A percentile compares a stretch with the other conserved stretches of the same genome.
phyloP scores from a whole-genome alignment of 2,329 filamentous ascomycete genomes.

The Rhinocladiella mackenziei region DNA sequence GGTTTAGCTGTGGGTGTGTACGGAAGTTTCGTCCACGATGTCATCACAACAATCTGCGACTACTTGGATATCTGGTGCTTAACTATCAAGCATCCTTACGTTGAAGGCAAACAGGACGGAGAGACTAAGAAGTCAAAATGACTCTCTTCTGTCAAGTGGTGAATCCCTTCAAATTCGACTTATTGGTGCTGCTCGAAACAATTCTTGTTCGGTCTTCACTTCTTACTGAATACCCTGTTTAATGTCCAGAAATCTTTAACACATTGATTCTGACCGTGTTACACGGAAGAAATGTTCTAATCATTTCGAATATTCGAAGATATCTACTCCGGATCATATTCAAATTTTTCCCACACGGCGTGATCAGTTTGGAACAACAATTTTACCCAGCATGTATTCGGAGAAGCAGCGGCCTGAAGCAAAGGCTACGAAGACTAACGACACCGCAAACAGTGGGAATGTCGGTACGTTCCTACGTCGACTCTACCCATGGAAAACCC shows the following conservation, averaged over 20 bases:
- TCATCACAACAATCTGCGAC: slow-evolving; percentile 96
- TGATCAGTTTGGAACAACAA: background rate
- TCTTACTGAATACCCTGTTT: no score
- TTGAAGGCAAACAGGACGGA: slow-evolving; percentile 35
- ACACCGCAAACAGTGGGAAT: slow-evolving; percentile 4
- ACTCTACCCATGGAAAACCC: background rate
- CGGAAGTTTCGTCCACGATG: slow-evolving; percentile 90
- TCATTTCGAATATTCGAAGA: no score
- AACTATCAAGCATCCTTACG: slow-evolving; percentile 81
- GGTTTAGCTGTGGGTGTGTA: slow-evolving; percentile 87
- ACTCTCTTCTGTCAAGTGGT: background rate
- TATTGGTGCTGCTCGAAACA: no score
- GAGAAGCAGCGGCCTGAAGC: slow-evolving; percentile 5
- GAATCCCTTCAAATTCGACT: no score
- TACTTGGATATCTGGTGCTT: slow-evolving; percentile 98
- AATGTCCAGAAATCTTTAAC: no score
- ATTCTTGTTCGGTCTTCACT: no score
- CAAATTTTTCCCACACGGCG: background rate
- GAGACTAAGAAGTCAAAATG: slow-evolving; percentile 24
- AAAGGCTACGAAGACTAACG: no score
- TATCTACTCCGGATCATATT: no score
- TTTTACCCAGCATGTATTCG: slow-evolving; percentile 8
- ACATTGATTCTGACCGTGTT: no score
- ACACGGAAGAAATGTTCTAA: no score
- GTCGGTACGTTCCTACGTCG: slow-evolving; percentile 4